phyloP scores from a whole-genome alignment of 192 early-diverging fungal species.

The Dissophora globulifera region DNA sequence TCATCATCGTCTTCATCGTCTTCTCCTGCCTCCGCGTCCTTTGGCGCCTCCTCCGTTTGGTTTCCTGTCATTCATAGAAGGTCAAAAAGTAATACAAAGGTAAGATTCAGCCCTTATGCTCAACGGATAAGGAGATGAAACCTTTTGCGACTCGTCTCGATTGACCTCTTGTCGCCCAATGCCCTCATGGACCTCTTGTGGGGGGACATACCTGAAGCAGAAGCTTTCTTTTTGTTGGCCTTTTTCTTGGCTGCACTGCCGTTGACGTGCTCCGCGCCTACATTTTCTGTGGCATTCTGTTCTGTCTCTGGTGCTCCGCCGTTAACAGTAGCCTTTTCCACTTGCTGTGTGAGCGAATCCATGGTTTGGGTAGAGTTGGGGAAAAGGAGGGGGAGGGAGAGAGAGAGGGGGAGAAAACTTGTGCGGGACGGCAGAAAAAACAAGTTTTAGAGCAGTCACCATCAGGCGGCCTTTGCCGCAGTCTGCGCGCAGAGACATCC shows the following conservation, averaged over 20 bases:
- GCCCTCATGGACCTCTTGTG: too few relatives aligned
- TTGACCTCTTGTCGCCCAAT: too few relatives aligned
- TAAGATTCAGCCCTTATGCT: too few relatives aligned
- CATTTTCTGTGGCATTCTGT: not conserved
- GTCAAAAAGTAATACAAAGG: too few relatives aligned
- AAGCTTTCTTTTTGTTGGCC: conserved; percentile 20
- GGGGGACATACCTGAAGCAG: not conserved
- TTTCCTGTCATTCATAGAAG: not conserved
- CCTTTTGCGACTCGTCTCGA: too few relatives aligned
- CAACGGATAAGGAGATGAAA: too few relatives aligned
- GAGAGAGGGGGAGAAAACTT: not conserved
- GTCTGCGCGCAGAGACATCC: too few relatives aligned
- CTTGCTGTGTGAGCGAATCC: conserved; percentile 19
- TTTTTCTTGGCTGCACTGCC: not conserved
- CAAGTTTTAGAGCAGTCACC: too few relatives aligned
- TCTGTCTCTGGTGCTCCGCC: not conserved
- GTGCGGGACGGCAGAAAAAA: too few relatives aligned
- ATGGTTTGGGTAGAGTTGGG: not conserved
- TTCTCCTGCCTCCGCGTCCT: conserved; percentile 2
- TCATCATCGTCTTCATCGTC: conserved; percentile 19
- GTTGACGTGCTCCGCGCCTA: not conserved
- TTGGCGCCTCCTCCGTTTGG: not conserved
- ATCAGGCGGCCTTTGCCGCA: too few relatives aligned
- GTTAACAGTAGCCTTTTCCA: conserved; percentile 4
- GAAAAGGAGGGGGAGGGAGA: too few relatives aligned